Percentiles rank a stretch among this genome's conserved stretches.
Conservation (phyloP, 371 early-diverging fungal genomes). For the Apophysomyces elegans region DNA sequence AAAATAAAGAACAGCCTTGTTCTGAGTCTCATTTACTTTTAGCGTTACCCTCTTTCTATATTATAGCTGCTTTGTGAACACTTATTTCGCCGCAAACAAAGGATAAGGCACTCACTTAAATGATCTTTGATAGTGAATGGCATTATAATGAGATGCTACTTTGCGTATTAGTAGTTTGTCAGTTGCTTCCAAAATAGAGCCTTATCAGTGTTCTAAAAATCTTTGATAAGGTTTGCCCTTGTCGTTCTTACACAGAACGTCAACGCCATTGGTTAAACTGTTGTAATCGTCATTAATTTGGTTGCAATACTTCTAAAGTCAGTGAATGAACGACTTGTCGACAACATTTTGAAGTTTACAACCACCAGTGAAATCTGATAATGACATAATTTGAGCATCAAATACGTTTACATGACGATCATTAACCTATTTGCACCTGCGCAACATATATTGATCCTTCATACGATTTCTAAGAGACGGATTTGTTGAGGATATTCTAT, state of each 20-base stretch:
- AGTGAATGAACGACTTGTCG: conserved; percentile 4
- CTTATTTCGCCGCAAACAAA: conserved; percentile 11
- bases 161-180: conserved; percentile 9
- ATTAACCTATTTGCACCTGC: conserved; percentile 8
- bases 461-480: too few species aligned
- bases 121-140: not conserved
- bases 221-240: not conserved
- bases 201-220: not conserved
- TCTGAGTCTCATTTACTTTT: too few species aligned
- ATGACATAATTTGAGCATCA: conserved; percentile 2
- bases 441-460: not conserved
- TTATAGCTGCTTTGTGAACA: conserved; percentile 1
- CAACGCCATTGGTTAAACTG: conserved; percentile 5
- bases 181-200: not conserved
- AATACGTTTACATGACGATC: not conserved
- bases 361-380: conserved; percentile 7
- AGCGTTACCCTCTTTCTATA: too few species aligned
- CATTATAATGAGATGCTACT: not conserved
- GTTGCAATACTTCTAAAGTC: conserved; percentile 8
- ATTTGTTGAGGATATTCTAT: not conserved
- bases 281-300: conserved; percentile 5
- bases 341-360: conserved; percentile 8
- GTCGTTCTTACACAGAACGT: not conserved
- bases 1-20: too few species aligned
- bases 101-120: conserved; percentile 5